These are phyloP conservation scores for Magnusiomyces sp. DNA, from an alignment of 1,139 yeast species.

Conservation along the genomic window DNA sequence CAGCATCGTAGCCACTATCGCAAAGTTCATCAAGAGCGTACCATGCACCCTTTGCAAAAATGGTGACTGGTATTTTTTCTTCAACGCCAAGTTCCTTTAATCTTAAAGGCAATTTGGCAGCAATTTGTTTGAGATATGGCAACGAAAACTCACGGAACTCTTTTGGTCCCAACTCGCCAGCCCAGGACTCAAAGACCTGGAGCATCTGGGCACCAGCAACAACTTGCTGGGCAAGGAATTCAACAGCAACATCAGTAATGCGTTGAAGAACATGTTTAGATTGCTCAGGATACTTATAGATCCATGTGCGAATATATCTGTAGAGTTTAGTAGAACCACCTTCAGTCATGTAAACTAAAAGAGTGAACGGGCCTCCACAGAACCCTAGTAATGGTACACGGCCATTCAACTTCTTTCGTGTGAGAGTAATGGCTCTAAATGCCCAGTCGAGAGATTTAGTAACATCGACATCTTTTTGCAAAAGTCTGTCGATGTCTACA, in stretches of 20 bases:
- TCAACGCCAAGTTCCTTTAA: constrained; percentile 44
- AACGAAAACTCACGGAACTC: constrained; percentile 84
- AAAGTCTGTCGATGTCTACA: constrained; percentile 53
- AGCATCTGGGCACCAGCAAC: constrained; percentile 97
- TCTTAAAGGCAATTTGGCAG: constrained; percentile 58
- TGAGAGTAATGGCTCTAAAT: constrained; percentile 78
- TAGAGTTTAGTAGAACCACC: constrained; percentile 94
- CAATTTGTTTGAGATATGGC: constrained; percentile 77
- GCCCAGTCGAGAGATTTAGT: constrained; percentile 85
- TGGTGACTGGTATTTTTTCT: constrained; percentile 61
- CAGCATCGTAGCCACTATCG: constrained; percentile 74
- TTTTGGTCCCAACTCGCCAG: constrained; percentile 86
- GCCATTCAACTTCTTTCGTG: constrained; percentile 76
- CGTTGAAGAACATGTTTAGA: constrained; percentile 66
- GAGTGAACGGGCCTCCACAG: constrained; percentile 97
- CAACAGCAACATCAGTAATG: constrained; percentile 82
- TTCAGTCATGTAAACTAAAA: constrained; percentile 93
- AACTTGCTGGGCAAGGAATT: constrained; percentile 88
- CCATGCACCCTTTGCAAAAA: constrained; percentile 97
- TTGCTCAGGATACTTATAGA: constrained; percentile 67
- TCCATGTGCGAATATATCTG: constrained; percentile 88
- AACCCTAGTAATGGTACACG: constrained; percentile 92
- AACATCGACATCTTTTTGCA: constrained; percentile 52
- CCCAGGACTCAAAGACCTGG: constrained; percentile 97
- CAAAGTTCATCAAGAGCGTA: constrained; percentile 85